Percentiles rank a stretch among this genome's conserved stretches.
These are phyloP conservation scores for Cytospora mali DNA, from an alignment of 2,329 filamentous ascomycete species.

Conservation along the genomic window DNA sequence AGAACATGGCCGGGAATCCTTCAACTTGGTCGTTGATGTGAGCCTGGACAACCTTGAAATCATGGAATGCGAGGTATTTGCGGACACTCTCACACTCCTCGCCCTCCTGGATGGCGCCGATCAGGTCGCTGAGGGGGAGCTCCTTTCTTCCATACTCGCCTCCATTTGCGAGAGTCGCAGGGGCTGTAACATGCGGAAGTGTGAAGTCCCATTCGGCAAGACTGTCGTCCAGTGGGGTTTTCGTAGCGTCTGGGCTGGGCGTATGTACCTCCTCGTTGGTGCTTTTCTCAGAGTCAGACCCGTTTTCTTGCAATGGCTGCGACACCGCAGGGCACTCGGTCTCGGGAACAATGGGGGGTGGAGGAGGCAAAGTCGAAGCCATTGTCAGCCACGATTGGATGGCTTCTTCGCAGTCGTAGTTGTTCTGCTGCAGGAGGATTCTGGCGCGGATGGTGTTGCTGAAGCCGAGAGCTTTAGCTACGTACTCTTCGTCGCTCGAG, in stretches of 20 bases:
- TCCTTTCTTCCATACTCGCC: not conserved
- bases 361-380: not conserved
- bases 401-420: not conserved
- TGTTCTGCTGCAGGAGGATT: not conserved
- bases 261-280: not conserved
- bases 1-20: slow-evolving; percentile 8
- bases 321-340: not conserved
- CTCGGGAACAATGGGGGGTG: not conserved
- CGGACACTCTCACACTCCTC: slow-evolving; percentile 5
- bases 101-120: slow-evolving; percentile 13
- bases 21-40: not conserved
- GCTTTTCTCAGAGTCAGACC: not conserved
- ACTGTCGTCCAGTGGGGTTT: not conserved
- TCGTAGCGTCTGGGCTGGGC: not conserved
- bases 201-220: slow-evolving; percentile 8
- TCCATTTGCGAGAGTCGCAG: slow-evolving; percentile 1
- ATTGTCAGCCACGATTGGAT: not conserved
- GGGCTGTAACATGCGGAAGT: slow-evolving; percentile 2
- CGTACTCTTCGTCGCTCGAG: not conserved
- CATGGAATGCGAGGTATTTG: slow-evolving; percentile 6
- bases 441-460: not conserved
- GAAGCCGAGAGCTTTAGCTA: not conserved
- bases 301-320: not conserved
- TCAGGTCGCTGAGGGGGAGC: slow-evolving; percentile 1
- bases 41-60: not conserved